Evolutionary conservation across 306 rosid genomes (phyloP).

Genomic region (Citrullus mucosospermus): DNA sequence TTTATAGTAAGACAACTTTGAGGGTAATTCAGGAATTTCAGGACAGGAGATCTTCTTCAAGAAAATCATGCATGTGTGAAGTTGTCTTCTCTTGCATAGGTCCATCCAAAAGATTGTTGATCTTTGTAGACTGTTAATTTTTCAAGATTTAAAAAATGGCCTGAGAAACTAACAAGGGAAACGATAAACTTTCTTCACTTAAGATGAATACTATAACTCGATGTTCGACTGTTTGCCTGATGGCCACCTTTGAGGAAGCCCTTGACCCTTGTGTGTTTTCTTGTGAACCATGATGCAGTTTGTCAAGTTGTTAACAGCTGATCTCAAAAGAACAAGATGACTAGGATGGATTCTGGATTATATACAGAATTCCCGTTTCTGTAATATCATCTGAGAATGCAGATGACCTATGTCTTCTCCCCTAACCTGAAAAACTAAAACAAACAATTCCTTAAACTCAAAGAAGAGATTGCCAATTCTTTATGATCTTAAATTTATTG

Average conservation of each 20-base stretch:
- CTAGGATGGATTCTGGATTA: background rate
- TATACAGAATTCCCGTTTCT: background rate
- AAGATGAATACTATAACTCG: background rate
- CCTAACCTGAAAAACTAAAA: background rate
- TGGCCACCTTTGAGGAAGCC: background rate
- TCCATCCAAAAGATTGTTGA: background rate
- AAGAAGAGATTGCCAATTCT: background rate
- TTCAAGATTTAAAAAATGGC: background rate
- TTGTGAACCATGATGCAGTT: background rate
- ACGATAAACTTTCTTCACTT: background rate
- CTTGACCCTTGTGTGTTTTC: background rate
- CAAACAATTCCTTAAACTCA: background rate
- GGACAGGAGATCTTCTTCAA: background rate
- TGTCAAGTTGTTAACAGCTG: background rate
- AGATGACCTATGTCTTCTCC: background rate
- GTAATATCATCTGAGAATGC: background rate
- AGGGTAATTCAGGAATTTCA: background rate
- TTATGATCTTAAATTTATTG: background rate
- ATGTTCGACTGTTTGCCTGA: background rate
- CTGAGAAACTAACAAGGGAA: background rate
- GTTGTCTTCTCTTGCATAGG: background rate
- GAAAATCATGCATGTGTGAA: background rate
- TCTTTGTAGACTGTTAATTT: background rate
- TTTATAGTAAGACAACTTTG: background rate
- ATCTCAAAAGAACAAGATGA: background rate